These are phyloP conservation scores for Backusella mclennaniae DNA, from an alignment of 192 early-diverging fungal genomes.

Conservation along the genomic window DNA sequence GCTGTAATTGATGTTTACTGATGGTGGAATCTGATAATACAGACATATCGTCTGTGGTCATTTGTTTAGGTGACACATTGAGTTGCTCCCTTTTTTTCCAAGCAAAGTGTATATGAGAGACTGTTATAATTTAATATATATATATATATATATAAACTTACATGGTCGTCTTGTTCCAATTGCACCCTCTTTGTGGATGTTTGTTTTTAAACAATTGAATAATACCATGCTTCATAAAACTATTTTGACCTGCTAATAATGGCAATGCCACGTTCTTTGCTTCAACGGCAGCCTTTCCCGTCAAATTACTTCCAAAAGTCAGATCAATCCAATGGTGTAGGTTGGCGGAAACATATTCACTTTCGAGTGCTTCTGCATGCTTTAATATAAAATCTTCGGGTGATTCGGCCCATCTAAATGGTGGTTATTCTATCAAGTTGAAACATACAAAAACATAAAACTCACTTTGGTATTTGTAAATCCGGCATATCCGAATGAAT, in stretches of 20 bases:
- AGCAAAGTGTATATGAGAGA: neutral
- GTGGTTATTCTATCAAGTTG: neutral
- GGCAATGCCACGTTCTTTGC: constrained; percentile 77
- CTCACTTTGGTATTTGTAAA: constrained; percentile 42
- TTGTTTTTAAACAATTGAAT: constrained; percentile 85
- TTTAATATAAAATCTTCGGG: constrained; percentile 82
- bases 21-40: neutral
- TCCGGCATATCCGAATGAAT: constrained; percentile 65
- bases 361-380: constrained; percentile 73
- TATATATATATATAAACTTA: constrained; percentile 9
- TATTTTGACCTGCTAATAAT: constrained; percentile 79
- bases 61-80: neutral
- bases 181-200: constrained; percentile 63
- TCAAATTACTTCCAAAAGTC: constrained; percentile 85
- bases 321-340: constrained; percentile 89
- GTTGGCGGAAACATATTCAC: constrained; percentile 73
- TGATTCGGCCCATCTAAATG: constrained; percentile 62
- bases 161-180: constrained; percentile 45
- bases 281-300: constrained; percentile 67
- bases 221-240: constrained; percentile 67
- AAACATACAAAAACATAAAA: neutral
- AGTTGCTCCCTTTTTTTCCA: neutral
- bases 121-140: neutral
- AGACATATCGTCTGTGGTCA: neutral
- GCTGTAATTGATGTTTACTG: neutral